Conservation (phyloP, 257 asterid genomes). For the Solanum tarijense region DNA sequence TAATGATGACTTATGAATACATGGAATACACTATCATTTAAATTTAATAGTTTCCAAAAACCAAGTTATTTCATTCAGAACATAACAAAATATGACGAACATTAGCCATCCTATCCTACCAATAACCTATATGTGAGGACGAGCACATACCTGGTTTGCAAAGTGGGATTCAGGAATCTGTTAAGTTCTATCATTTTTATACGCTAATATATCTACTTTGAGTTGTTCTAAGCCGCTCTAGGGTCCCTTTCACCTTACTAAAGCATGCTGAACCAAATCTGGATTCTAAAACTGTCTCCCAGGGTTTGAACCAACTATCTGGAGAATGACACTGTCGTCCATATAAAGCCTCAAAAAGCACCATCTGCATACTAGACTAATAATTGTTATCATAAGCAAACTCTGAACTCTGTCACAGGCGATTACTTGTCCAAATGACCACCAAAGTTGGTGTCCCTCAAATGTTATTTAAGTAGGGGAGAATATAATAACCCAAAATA, state of each 20-base stretch:
- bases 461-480: not conserved
- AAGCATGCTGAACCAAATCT: not conserved
- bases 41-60: not conserved
- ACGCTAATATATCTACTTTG: not conserved
- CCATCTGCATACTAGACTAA: not conserved
- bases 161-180: not conserved
- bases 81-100: not conserved
- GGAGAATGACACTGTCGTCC: not conserved
- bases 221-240: not conserved
- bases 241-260: not conserved
- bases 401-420: not conserved
- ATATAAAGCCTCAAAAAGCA: not conserved
- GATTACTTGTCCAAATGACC: not conserved
- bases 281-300: not conserved
- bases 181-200: not conserved
- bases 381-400: not conserved
- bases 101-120: not conserved
- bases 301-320: not conserved
- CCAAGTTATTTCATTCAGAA: not conserved
- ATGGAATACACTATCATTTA: not conserved
- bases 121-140: not conserved
- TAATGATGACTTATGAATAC: not conserved
- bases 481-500: not conserved
- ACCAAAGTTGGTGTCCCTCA: not conserved
- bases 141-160: not conserved